Conservation (phyloP, 257 asterid species). For the Nemophila menziesii region DNA sequence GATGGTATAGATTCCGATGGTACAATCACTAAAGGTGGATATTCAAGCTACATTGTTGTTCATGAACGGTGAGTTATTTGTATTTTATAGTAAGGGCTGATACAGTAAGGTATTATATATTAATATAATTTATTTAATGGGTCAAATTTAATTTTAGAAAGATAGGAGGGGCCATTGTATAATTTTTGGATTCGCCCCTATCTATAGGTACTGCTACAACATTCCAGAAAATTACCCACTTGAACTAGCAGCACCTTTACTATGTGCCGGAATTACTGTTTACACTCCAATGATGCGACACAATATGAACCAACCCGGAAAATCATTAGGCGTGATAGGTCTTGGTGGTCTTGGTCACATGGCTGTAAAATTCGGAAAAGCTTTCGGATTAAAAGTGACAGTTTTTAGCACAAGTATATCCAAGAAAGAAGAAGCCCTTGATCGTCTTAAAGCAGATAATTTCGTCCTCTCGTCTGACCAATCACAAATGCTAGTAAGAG, state of each 20-base stretch:
- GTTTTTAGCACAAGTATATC: slow-evolving; percentile 78
- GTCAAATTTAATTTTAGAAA: no score
- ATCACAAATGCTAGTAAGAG: slow-evolving; percentile 52
- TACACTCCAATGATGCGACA: slow-evolving; percentile 77
- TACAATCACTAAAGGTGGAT: slow-evolving; percentile 87
- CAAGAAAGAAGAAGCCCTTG: slow-evolving; percentile 66
- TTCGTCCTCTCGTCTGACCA: slow-evolving; percentile 72
- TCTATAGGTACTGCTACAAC: slow-evolving; percentile 59
- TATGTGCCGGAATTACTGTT: slow-evolving; percentile 93
- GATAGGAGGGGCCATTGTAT: no score
- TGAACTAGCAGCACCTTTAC: slow-evolving; percentile 71
- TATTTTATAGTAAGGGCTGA: not conserved
- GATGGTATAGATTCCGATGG: slow-evolving; percentile 72
- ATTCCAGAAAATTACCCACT: slow-evolving; percentile 68
- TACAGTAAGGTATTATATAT: no score
- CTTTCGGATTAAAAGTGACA: slow-evolving; percentile 79
- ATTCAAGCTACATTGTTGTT: slow-evolving; percentile 60
- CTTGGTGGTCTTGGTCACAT: slow-evolving; percentile 95
- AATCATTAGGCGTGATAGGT: slow-evolving; percentile 80
- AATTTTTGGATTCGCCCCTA: no score
- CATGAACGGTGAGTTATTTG: slow-evolving; percentile 42
- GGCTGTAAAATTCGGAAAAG: slow-evolving; percentile 93
- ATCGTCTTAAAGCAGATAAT: slow-evolving; percentile 65
- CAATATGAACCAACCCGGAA: slow-evolving; percentile 81
- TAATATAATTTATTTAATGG: no score